Evolutionary conservation across 805 yeast species (phyloP).

Genomic region (Kodamaea jinghongensis): DNA sequence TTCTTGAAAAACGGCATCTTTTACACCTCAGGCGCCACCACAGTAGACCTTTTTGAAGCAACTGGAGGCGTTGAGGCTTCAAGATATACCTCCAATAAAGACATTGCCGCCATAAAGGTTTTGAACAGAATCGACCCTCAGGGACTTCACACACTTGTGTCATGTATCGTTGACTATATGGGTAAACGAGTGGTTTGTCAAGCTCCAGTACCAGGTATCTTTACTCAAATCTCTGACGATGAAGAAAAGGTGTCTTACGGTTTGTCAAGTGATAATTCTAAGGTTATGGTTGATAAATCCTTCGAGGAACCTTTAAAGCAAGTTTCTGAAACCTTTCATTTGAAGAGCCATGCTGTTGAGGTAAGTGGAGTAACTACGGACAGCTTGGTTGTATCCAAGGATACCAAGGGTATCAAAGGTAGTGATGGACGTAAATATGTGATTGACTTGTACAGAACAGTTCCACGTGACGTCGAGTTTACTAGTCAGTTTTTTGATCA

Average conservation of each 20-base stretch:
- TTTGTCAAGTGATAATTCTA: slow-evolving; percentile 55
- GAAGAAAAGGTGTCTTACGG: slow-evolving; percentile 69
- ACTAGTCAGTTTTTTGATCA: slow-evolving; percentile 53
- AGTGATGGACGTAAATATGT: slow-evolving; percentile 81
- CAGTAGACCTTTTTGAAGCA: slow-evolving; percentile 52
- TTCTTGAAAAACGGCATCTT: slow-evolving; percentile 81
- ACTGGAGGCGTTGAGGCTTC: slow-evolving; percentile 87
- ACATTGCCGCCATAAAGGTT: slow-evolving; percentile 66
- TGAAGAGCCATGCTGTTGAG: slow-evolving; percentile 65
- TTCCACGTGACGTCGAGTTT: slow-evolving; percentile 82
- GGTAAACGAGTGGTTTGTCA: slow-evolving; percentile 90
- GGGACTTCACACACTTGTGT: slow-evolving; percentile 68
- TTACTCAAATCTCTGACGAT: slow-evolving; percentile 44
- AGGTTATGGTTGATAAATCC: slow-evolving; percentile 47
- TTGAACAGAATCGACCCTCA: slow-evolving; percentile 63
- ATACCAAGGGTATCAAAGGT: slow-evolving; percentile 83
- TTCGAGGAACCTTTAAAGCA: slow-evolving; percentile 56
- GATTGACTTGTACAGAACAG: slow-evolving; percentile 77
- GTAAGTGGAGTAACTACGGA: slow-evolving; percentile 41
- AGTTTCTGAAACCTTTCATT: slow-evolving; percentile 73
- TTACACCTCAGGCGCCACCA: slow-evolving; percentile 69
- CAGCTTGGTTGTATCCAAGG: slow-evolving; percentile 62
- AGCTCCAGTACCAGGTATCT: slow-evolving; percentile 93
- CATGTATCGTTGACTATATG: slow-evolving; percentile 85
- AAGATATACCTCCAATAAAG: slow-evolving; percentile 74